Base-by-base conservation (phyloP, 352 stramenopile genomes). In the Globisporangium lucens region DNA sequence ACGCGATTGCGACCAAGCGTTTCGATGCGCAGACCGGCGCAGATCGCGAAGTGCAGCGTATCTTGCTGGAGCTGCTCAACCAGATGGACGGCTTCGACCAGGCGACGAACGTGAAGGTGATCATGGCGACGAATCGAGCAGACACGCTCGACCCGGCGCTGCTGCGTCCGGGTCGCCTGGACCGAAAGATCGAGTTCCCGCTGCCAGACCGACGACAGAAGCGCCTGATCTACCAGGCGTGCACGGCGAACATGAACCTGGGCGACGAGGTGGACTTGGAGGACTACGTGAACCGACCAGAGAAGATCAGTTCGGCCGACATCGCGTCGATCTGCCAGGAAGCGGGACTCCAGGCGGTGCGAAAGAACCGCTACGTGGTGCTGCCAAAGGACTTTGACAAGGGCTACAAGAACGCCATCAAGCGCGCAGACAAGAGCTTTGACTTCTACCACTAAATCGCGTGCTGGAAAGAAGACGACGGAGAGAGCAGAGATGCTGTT, bases 41-140 rank as follows among this genome's bases (percentile, higher is more conserved):
- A 6, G 97, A 98, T 83, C 83, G 96, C 49, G 96, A 99, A 72
- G 89, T 97, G 64, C 98, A 99, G 81, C 97, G 98, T 67, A 99
- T 99, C 71, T 77, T 99, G 66, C 87, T 99, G n/a, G 98, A 99
- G 77, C 81, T 99, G 52, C 82, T 99, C 12, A 99, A 99, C 86
- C 98, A 99, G 77, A 99, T 99, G 98, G 98, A 99, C 83, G 98
- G 98, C 30, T 99, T 99, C 69, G 98, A 99, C 82, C 97, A 99
- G 80, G 97, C 92, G 51, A 99, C 97, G 36, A 99, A 99, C 82
- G 97, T 99, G 74, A 99, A 99, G 87, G 97, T 99, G 38, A 99
- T 99, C 73, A 99, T 99, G 98, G 98, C 98, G 3, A 99, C 98
- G 0, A 99, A 99, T 83, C 90, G 98, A 9, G 95, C 97, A 15